Evolutionary conservation across 148 eudicot genomes (phyloP), one percentile per base, ranked within the genome.

Genomic region (Silene conica): DNA sequence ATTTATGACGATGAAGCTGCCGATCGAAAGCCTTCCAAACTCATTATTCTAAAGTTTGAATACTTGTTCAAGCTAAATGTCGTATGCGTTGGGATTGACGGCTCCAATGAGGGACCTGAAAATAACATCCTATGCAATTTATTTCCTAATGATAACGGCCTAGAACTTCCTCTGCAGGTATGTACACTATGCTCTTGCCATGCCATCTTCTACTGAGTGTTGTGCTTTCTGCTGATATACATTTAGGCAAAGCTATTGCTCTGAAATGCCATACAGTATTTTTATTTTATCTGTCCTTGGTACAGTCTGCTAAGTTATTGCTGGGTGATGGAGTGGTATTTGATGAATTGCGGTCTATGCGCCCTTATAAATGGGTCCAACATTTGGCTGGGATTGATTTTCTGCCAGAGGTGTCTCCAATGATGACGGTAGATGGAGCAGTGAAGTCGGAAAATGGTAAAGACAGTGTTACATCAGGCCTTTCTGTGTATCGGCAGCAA

Each of bases 351-450:
- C 81, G 82, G 79, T 74, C 78, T 43, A 82, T 87, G 76, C 93
- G 96, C 28, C 98, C 98, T 63, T 94, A 92, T 82, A 92, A 87
- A 78, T 94, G 98, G 98, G 97, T 84, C 65, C 98, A 94, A 74
- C 97, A 94, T 84, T 78, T 94, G 84, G 96, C 91, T 23, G 98
- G 98, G 79, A 88, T 92, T 46, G 97, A 94, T 72, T 87, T 94
- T 83, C 72, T 94, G 85, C 98, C 98, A 26, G 98, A 94, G 82
- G 80, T 90, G 34, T 85, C 98, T 28, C 98, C 96, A 5, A 74
- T 90, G 72, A 76, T 84, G 81, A 70, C 83, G 45, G 67, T 57
- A 62, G 82, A 72, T 75, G 92, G 82, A 70, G 75, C 78, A 69
- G 69, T 80, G 18, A 83, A 77, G 69, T 73, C 66, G 69, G 92